These are phyloP conservation scores for Barbarea vulgaris DNA, from an alignment of 345 rosid genomes.

Conservation along the genomic window DNA sequence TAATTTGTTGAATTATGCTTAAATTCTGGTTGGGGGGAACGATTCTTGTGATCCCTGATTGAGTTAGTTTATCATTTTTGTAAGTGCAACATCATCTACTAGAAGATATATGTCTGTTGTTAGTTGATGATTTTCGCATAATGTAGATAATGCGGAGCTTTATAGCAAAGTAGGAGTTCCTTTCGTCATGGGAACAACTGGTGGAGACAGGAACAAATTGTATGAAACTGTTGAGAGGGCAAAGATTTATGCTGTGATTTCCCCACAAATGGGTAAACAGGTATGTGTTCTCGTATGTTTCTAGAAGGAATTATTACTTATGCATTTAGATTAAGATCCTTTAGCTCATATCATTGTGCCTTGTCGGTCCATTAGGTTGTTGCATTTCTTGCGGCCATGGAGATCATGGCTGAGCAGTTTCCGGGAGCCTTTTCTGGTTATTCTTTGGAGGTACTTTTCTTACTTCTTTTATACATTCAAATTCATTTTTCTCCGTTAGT, in stretches of 20 bases:
- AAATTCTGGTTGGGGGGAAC: background rate
- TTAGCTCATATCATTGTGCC: conserved; percentile 27
- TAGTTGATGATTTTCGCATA: conserved; percentile 4
- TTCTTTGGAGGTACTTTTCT: conserved; percentile 61
- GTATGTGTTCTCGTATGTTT: conserved; percentile 40
- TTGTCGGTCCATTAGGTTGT: conserved; percentile 64
- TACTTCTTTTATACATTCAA: background rate
- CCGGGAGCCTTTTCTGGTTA: conserved; percentile 97
- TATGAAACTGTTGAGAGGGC: conserved; percentile 73
- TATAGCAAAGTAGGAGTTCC: conserved; percentile 95
- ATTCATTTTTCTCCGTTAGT: background rate
- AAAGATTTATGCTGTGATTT: conserved; percentile 79
- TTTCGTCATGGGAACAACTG: conserved; percentile 96
- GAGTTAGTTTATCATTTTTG: background rate
- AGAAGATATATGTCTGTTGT: background rate
- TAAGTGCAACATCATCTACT: background rate
- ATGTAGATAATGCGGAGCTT: conserved; percentile 74
- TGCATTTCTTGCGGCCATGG: conserved; percentile 98
- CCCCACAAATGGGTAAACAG: conserved; percentile 99
- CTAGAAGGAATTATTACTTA: background rate
- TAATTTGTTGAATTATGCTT: background rate
- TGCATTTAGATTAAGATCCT: conserved; percentile 1
- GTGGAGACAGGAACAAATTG: conserved; percentile 75
- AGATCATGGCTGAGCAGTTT: conserved; percentile 92
- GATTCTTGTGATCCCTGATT: conserved; percentile 9